phyloP scores from a whole-genome alignment of 2,329 filamentous ascomycete genomes.

The Setomelanomma holmii region DNA sequence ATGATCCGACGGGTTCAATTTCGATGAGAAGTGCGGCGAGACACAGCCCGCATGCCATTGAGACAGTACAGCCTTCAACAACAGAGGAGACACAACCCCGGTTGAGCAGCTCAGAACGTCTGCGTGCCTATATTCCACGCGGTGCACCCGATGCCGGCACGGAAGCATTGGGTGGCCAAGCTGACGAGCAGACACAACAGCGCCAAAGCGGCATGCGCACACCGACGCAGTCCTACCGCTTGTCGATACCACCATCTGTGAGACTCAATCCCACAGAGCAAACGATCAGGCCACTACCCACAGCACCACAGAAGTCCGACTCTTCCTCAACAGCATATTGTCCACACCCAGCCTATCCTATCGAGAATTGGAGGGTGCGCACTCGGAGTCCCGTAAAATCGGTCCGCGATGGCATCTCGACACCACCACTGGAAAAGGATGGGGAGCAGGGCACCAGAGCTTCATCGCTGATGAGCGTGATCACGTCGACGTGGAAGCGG shows the following conservation, averaged over 20 bases:
- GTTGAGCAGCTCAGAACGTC: no score
- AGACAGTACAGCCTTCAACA: neutral
- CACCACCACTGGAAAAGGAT: conserved; percentile 24
- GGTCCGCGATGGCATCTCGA: conserved; percentile 24
- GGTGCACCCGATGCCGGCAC: conserved; percentile 12
- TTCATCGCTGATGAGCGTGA: conserved; percentile 25
- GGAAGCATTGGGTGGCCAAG: no score
- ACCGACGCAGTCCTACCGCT: conserved; percentile 22
- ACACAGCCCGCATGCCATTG: neutral
- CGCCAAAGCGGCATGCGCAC: no score
- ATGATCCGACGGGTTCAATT: neutral
- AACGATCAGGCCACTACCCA: conserved; percentile 15
- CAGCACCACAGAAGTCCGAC: conserved; percentile 26
- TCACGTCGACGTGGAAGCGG: conserved; percentile 35
- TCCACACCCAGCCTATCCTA: conserved; percentile 31
- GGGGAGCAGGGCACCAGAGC: conserved; percentile 19
- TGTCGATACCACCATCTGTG: conserved; percentile 35
- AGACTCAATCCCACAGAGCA: conserved; percentile 21
- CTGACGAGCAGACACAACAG: no score
- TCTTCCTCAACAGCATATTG: conserved; percentile 23
- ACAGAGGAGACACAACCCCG: no score
- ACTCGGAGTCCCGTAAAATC: conserved; percentile 40
- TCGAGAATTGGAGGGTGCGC: conserved; percentile 33
- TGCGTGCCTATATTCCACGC: conserved; percentile 20
- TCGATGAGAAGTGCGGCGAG: neutral